Evolutionary conservation across 305 asterid genomes (phyloP).

Genomic region (Rubia balearica): DNA sequence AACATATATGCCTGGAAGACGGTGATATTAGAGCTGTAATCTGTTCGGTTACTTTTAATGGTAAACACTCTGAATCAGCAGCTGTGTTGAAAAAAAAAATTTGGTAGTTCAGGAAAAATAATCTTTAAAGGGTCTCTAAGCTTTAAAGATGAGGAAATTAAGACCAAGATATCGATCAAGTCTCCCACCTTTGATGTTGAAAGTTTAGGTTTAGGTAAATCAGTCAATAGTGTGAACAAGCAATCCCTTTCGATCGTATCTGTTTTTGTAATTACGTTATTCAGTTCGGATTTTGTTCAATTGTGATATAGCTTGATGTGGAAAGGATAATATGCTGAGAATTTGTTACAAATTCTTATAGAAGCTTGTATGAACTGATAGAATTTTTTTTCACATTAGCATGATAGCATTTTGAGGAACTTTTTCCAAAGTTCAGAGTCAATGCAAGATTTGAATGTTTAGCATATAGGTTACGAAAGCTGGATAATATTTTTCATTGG

Average conservation of each 20-base stretch:
- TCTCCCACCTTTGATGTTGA: conserved; percentile 27
- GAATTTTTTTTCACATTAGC: not conserved
- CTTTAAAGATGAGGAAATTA: conserved; percentile 47
- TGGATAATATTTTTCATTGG: not conserved
- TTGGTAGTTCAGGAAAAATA: conserved; percentile 42
- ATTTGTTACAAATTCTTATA: not conserved
- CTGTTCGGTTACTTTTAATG: conserved; percentile 29
- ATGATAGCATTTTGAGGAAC: no score
- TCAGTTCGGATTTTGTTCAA: no score
- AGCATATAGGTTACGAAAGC: not conserved
- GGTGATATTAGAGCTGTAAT: conserved; percentile 24
- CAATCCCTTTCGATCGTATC: conserved; percentile 11
- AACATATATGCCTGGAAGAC: conserved; percentile 33
- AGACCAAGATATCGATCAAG: conserved; percentile 43
- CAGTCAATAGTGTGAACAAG: conserved; percentile 20
- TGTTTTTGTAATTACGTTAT: not conserved
- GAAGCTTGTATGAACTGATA: not conserved
- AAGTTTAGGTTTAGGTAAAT: conserved; percentile 23
- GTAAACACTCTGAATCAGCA: conserved; percentile 25
- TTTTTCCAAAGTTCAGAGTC: not conserved
- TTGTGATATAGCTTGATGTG: not conserved
- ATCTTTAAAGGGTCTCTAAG: conserved; percentile 50
- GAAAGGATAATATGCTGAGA: not conserved
- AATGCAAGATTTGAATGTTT: not conserved
- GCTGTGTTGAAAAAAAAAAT: conserved; percentile 23